These are phyloP conservation scores for Zangia roseola DNA, from an alignment of 768 basidiomycete genomes.

Conservation along the genomic window DNA sequence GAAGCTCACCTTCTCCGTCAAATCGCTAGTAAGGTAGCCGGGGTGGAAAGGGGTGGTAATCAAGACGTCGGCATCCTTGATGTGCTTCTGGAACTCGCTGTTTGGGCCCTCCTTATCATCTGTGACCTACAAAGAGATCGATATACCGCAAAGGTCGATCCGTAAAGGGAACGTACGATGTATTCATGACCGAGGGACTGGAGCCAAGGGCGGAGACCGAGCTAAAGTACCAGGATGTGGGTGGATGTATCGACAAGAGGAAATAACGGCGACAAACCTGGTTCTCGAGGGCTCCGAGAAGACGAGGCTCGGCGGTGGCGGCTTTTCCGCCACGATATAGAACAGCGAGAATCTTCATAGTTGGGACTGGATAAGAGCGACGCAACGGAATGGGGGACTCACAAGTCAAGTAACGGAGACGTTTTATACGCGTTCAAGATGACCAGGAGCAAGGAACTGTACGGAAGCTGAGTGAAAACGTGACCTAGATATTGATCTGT, in stretches of 20 bases:
- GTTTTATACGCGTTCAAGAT: conserved; percentile 1
- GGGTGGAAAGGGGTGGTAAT: conserved; percentile 87
- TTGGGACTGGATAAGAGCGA: not conserved
- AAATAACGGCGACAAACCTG: conserved; percentile 39
- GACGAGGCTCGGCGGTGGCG: conserved; percentile 65
- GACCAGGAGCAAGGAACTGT: not conserved
- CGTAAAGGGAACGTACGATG: conserved; percentile 45
- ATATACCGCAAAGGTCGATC: too few species aligned
- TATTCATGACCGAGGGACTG: conserved; percentile 72
- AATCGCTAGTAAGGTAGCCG: conserved; percentile 71
- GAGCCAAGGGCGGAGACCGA: conserved; percentile 71
- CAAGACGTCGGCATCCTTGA: conserved; percentile 73
- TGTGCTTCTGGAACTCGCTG: conserved; percentile 78
- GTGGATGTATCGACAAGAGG: not conserved
- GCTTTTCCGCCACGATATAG: conserved; percentile 67
- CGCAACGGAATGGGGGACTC: not conserved
- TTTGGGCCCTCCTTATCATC: conserved; percentile 79
- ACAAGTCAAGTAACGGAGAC: not conserved
- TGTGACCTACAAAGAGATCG: conserved; percentile 47
- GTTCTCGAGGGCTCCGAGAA: conserved; percentile 81
- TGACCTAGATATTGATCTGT: not conserved
- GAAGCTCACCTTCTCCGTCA: conserved; percentile 55
- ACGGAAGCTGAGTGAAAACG: not conserved
- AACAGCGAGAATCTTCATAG: conserved; percentile 55
- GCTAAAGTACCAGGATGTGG: conserved; percentile 35